Percentiles rank a stretch among this genome's conserved stretches.
Evolutionary conservation across 2,329 filamentous ascomycete species (phyloP).

Genomic region (Hawksworthiomyces lignivorus): DNA sequence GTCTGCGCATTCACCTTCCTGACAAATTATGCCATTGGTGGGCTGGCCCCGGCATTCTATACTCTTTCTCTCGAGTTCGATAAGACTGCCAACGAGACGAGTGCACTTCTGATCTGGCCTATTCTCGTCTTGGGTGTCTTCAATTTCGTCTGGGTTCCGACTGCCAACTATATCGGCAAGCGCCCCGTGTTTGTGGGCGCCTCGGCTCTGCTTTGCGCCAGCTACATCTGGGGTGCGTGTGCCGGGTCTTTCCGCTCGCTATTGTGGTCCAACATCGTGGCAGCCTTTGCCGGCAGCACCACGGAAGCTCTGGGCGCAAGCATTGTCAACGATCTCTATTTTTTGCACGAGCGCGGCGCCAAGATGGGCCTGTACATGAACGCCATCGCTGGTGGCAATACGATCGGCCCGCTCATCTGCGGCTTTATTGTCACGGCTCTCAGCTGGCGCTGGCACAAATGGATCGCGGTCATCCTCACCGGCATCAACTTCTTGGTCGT

Average conservation of each 20-base stretch:
- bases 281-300: conserved; percentile 34
- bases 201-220: conserved; percentile 29
- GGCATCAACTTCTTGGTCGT: conserved; percentile 22
- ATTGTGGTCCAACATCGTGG: conserved; percentile 37
- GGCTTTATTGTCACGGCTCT: conserved; percentile 22
- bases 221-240: conserved; percentile 36
- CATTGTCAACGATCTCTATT: conserved; percentile 25
- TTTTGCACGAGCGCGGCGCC: conserved; percentile 25
- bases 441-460: conserved; percentile 26
- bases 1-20: conserved; percentile 39
- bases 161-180: conserved; percentile 38
- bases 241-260: conserved; percentile 32
- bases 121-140: conserved; percentile 36
- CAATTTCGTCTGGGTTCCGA: conserved; percentile 43
- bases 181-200: conserved; percentile 37
- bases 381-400: conserved; percentile 24
- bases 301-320: conserved; percentile 36
- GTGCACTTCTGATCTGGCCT: conserved; percentile 34
- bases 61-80: conserved; percentile 33
- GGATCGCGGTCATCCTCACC: conserved; percentile 22
- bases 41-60: conserved; percentile 37
- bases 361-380: conserved; percentile 26
- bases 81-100: conserved; percentile 33
- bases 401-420: conserved; percentile 23
- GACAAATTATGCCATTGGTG: conserved; percentile 37